Conservation (phyloP, 2,329 filamentous ascomycete genomes). For the Neopestalotiopsis sp. region DNA sequence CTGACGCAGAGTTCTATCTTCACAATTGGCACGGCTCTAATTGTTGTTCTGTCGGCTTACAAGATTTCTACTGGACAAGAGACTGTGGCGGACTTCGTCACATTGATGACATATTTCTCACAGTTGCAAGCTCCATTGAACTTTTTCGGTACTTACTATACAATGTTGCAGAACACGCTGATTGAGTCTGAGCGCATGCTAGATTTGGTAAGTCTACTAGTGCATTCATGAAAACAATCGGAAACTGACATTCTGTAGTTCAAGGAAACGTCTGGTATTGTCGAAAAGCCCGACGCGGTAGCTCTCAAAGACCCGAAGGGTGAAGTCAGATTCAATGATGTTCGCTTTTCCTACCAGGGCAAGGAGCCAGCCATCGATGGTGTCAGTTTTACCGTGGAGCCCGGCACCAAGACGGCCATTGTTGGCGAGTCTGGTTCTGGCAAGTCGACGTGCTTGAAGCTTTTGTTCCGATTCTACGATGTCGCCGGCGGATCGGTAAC, state of each 20-base stretch:
- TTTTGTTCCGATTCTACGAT: conserved; percentile 66
- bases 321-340: conserved; percentile 47
- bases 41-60: conserved; percentile 66
- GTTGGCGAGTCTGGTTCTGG: conserved; percentile 55
- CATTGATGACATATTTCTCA: conserved; percentile 44
- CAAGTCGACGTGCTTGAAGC: conserved; percentile 63
- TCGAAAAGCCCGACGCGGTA: conserved; percentile 46
- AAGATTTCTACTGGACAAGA: conserved; percentile 62
- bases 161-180: conserved; percentile 50
- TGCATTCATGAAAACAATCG: rapidly evolving
- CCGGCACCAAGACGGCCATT: conserved; percentile 52
- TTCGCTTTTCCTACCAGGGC: conserved; percentile 49
- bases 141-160: conserved; percentile 61
- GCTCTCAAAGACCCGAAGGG: conserved; percentile 39
- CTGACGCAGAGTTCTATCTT: conserved; percentile 69
- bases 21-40: conserved; percentile 63
- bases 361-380: conserved; percentile 45
- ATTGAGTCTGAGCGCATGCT: conserved; percentile 53
- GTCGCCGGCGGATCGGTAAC: conserved; percentile 56
- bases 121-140: conserved; percentile 57
- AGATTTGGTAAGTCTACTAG: conserved; percentile 40
- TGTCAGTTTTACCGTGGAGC: conserved; percentile 47
- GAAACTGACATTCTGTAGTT: conserved; percentile 37
- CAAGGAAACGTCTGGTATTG: conserved; percentile 49
- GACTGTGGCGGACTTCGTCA: conserved; percentile 60